These are phyloP conservation scores for Tylopilus plumbeoviolaceoides DNA, from an alignment of 768 basidiomycete species.

Conservation along the genomic window DNA sequence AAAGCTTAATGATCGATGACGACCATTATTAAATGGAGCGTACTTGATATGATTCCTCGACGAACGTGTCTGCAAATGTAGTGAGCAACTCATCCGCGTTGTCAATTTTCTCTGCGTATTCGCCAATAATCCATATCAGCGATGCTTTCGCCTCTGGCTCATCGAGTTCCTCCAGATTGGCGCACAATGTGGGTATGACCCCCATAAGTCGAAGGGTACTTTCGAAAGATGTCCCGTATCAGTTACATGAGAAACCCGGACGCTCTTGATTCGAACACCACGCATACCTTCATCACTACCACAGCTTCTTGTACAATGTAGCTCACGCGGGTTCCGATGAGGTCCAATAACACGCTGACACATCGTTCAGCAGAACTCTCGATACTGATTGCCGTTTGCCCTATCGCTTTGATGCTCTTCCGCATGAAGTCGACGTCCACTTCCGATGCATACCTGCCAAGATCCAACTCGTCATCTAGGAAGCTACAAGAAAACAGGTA, in stretches of 20 bases:
- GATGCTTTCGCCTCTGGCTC: constrained; percentile 98
- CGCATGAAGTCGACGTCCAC: constrained; percentile 98
- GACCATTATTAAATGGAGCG: not conserved
- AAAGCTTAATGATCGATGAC: not conserved
- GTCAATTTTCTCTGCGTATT: constrained; percentile 96
- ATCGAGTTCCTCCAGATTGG: constrained; percentile 93
- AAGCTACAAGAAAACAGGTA: constrained; percentile 8
- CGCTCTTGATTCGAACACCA: too few relatives aligned
- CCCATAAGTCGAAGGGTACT: constrained; percentile 94
- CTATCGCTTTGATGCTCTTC: constrained; percentile 91
- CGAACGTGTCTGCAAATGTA: constrained; percentile 89
- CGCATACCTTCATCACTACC: constrained; percentile 92
- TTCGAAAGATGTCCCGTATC: constrained; percentile 90
- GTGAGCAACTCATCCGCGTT: constrained; percentile 92
- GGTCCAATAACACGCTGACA: constrained; percentile 87
- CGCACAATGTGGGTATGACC: constrained; percentile 95
- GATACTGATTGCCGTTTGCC: constrained; percentile 94
- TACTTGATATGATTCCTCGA: constrained; percentile 90
- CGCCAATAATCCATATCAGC: constrained; percentile 98
- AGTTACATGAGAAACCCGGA: not conserved
- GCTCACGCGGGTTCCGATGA: constrained; percentile 90
- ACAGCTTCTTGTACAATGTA: constrained; percentile 99
- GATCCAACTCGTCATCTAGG: not conserved
- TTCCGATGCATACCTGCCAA: constrained; percentile 83
- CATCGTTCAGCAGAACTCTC: constrained; percentile 91